phyloP scores from a whole-genome alignment of 2,329 filamentous ascomycete genomes.

The Mycogone perniciosa region DNA sequence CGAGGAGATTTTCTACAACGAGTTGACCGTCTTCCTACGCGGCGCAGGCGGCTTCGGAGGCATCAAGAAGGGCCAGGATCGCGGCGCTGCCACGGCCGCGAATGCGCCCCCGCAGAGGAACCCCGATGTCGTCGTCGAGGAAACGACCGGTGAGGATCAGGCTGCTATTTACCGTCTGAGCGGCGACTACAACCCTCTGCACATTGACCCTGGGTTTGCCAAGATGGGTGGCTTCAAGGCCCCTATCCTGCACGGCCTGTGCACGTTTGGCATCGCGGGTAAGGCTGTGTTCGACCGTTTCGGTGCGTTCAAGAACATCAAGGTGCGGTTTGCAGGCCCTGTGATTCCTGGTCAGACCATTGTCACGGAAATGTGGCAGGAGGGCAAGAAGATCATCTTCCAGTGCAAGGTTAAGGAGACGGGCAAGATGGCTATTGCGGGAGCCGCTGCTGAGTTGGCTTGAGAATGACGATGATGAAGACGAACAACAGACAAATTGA shows the following conservation, averaged over 20 bases:
- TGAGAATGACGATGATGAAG: neutral
- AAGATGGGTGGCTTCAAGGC: constrained; percentile 92
- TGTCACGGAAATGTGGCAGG: constrained; percentile 91
- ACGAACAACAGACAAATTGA: neutral
- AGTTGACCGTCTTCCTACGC: constrained; percentile 85
- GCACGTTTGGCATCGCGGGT: constrained; percentile 84
- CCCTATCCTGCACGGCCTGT: constrained; percentile 94
- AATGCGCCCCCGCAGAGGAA: constrained; percentile 72
- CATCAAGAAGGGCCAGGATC: constrained; percentile 65
- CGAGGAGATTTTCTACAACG: constrained; percentile 95
- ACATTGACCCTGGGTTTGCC: constrained; percentile 90
- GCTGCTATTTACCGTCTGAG: constrained; percentile 89
- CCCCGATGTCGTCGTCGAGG: constrained; percentile 78
- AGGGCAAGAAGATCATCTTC: constrained; percentile 72
- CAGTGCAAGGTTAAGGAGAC: constrained; percentile 89
- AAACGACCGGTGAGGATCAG: constrained; percentile 82
- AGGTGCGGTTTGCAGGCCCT: constrained; percentile 82
- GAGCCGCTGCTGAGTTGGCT: constrained; percentile 71
- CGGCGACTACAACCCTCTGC: constrained; percentile 92
- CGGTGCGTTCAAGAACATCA: constrained; percentile 82
- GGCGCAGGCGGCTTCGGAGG: constrained; percentile 89
- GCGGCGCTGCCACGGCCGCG: constrained; percentile 71
- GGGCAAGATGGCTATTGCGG: constrained; percentile 78
- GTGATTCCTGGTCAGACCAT: constrained; percentile 86
- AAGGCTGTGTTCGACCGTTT: constrained; percentile 84